Evolutionary conservation across 1,284 basidiomycete species (phyloP).

Genomic region (Pseudozyma pruni): DNA sequence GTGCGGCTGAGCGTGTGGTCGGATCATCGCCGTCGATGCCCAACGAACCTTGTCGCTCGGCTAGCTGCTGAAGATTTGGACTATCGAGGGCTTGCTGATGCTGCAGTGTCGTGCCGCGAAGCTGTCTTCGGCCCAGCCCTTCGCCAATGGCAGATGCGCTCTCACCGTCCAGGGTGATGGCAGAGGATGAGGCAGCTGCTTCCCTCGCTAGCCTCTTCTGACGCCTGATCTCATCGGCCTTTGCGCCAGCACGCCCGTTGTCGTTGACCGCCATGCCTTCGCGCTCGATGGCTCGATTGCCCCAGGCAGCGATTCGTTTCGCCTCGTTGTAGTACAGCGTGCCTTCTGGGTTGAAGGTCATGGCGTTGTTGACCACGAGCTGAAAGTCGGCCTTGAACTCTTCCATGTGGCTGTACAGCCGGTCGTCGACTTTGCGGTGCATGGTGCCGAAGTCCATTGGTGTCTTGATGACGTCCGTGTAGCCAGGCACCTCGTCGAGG

Average conservation of each 20-base stretch:
- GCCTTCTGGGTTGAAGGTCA: constrained; percentile 62
- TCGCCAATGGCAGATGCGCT: constrained; percentile 1
- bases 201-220: constrained; percentile 33
- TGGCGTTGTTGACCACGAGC: constrained; percentile 61
- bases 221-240: constrained; percentile 33
- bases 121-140: constrained; percentile 14
- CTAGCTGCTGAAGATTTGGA: constrained; percentile 4
- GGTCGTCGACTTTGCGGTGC: constrained; percentile 67
- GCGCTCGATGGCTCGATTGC: constrained; percentile 54
- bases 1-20: constrained; percentile 15
- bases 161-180: neutral
- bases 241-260: constrained; percentile 43
- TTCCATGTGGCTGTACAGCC: constrained; percentile 52
- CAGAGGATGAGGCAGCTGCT: constrained; percentile 10
- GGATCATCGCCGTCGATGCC: constrained; percentile 10
- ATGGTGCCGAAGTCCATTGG: constrained; percentile 89
- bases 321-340: constrained; percentile 63
- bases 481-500: constrained; percentile 75
- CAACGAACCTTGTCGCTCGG: neutral
- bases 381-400: constrained; percentile 58
- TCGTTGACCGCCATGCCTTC: constrained; percentile 59
- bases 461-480: constrained; percentile 75
- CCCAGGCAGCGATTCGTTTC: constrained; percentile 58
- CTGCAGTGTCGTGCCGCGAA: constrained; percentile 16
- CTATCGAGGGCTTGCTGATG: constrained; percentile 15